Base-by-base conservation (phyloP, 176 grass and related monocot species). In the Paspalum vaginatum region DNA sequence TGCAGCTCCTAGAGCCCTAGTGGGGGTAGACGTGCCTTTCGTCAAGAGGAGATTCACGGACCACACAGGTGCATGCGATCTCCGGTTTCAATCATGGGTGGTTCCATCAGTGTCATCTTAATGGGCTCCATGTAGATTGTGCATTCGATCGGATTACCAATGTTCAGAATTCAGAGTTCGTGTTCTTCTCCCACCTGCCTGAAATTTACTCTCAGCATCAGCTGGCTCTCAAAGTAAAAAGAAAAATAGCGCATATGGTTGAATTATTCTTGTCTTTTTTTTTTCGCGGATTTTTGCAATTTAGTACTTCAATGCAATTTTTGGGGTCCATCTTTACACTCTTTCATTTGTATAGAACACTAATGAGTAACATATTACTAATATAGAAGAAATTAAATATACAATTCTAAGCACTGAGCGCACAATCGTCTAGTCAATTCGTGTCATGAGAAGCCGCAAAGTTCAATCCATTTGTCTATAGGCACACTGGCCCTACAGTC, bases 1-100 rank as follows among this genome's bases (percentile, higher is more conserved):
- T 71, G 56, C 72, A 47, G 79, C 71, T 77, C 46, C n/a, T 61
- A 58, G 61, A 86, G 26, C 42, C 61, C 77, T 66, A 87, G 26
- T 47, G 40, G 58, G n/a, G 48, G 72, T 14, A 82, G 21, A 62
- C 2, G 18, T 14, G 14, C 39, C 65, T 63, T 78, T 57, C 63
- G 20, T 64, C 7, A 17, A 44, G 67, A 62, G 48, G 49, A 79
- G 74, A 60, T 79, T 79, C 68, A 41, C 44, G 68, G 80, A 78
- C 65, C 80, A 66, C 74, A 78, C 64, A 56, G 15, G 66, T 49
- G 65, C 57, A 40, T 49, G 12, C 47, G 7, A 46, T 72, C 49
- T 73, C 47, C 22, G 13, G 47, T 49, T 77, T 74, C 70, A 62
- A 50, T 73, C 74, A 81, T 72, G 50, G 26, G 49, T 50, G 59